Percentiles rank a stretch among this genome's conserved stretches.
Evolutionary conservation across 495 filamentous ascomycete species (phyloP).

Genomic region (Xylaria telfairii): DNA sequence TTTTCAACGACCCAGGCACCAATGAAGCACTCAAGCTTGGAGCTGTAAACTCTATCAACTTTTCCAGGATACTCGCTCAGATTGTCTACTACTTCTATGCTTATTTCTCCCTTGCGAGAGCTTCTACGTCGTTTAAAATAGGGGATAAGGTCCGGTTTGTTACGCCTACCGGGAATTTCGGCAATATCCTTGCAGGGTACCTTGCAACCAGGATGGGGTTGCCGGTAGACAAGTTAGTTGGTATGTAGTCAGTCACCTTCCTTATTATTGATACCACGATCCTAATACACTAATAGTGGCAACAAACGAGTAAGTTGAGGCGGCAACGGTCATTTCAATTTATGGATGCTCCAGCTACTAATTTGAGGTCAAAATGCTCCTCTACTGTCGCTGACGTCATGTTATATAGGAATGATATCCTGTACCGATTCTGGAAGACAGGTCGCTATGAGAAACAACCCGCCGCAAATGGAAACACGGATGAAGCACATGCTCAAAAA

Average conservation of each 20-base stretch:
- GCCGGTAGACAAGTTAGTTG: constrained; percentile 77
- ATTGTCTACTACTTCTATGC: constrained; percentile 91
- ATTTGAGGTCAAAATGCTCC: not conserved
- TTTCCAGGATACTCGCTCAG: constrained; percentile 88
- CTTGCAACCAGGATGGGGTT: constrained; percentile 92
- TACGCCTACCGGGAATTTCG: constrained; percentile 93
- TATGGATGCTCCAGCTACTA: not conserved
- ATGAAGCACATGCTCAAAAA: constrained; percentile 70
- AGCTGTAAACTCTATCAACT: constrained; percentile 92
- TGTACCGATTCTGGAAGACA: constrained; percentile 83
- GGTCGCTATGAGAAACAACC: constrained; percentile 81
- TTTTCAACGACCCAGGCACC: constrained; percentile 81
- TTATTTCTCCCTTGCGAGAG: constrained; percentile 77
- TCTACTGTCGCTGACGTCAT: not conserved
- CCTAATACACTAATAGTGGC: constrained; percentile 56
- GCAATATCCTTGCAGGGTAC: constrained; percentile 92
- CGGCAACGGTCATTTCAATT: not conserved
- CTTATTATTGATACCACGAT: not conserved
- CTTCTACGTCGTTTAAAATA: constrained; percentile 54
- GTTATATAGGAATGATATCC: constrained; percentile 72
- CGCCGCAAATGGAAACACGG: constrained; percentile 59
- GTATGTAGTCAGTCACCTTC: constrained; percentile 14
- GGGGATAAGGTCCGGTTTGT: constrained; percentile 75
- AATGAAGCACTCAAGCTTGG: constrained; percentile 78
- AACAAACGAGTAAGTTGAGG: constrained; percentile 67